A percentile compares a stretch with the other conserved stretches of the same genome.
Evolutionary conservation across 2,329 filamentous ascomycete genomes (phyloP).

Genomic region (Tolypocladium cylindrosporum): DNA sequence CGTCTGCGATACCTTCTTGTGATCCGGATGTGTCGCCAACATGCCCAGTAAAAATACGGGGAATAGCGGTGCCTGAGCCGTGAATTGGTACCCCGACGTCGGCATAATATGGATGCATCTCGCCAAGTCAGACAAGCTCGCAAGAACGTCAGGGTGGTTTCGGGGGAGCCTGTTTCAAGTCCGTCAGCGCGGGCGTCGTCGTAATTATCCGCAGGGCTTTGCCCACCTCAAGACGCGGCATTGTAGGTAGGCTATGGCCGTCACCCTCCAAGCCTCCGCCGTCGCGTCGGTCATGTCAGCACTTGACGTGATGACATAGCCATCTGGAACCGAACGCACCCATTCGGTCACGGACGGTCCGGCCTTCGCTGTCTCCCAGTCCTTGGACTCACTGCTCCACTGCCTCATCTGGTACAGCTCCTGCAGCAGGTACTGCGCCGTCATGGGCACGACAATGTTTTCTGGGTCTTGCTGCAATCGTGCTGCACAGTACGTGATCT

Average conservation of each 20-base stretch:
- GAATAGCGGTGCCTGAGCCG: conserved; percentile 29
- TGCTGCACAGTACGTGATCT: conserved; percentile 26
- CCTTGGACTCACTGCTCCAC: conserved; percentile 21
- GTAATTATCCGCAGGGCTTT: background rate
- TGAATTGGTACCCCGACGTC: conserved; percentile 28
- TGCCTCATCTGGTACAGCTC: conserved; percentile 22
- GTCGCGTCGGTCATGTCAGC: conserved; percentile 28
- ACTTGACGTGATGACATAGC: conserved; percentile 15
- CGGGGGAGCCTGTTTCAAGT: conserved; percentile 21
- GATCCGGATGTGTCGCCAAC: conserved; percentile 17
- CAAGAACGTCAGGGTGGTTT: conserved; percentile 23
- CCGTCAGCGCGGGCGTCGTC: background rate
- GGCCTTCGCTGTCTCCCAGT: conserved; percentile 11
- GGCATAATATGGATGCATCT: conserved; percentile 29
- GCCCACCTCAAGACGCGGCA: conserved; percentile 26
- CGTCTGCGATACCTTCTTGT: conserved; percentile 15
- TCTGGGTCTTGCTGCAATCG: conserved; percentile 21
- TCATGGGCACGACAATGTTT: conserved; percentile 20
- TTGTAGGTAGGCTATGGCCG: conserved; percentile 27
- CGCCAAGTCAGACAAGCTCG: conserved; percentile 21
- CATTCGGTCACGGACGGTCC: conserved; percentile 14
- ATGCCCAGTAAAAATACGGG: conserved; percentile 31
- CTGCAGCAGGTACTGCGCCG: conserved; percentile 14
- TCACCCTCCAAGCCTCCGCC: conserved; percentile 30
- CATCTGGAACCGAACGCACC: conserved; percentile 15